Percentiles rank a stretch among this genome's conserved stretches.
These are phyloP conservation scores for Xanthoconium stramineum DNA, from an alignment of 768 basidiomycete species.

Conservation along the genomic window DNA sequence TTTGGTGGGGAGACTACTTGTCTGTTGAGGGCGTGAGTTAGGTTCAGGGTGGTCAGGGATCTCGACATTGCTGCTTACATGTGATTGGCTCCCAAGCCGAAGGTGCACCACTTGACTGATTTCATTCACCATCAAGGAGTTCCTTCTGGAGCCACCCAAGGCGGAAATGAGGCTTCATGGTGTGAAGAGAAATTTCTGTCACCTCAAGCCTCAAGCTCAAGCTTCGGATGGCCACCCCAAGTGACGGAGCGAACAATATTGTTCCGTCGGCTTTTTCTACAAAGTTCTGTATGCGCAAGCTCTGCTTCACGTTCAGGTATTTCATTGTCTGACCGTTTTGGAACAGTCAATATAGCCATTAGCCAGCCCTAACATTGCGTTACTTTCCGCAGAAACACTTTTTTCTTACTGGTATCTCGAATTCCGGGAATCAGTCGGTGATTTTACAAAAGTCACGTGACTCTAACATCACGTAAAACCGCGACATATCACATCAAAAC, in stretches of 20 bases:
- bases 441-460: conserved; percentile 7
- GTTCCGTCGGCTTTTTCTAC: not conserved
- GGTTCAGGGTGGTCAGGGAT: conserved; percentile 16
- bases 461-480: not conserved
- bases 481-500: not conserved
- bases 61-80: conserved; percentile 9
- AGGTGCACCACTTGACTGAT: not conserved
- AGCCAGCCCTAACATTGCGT: conserved; percentile 3
- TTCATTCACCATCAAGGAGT: conserved; percentile 3
- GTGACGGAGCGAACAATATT: not conserved
- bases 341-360: not conserved
- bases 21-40: conserved; percentile 6
- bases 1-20: conserved; percentile 15
- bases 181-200: conserved; percentile 1
- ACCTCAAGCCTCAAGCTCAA: not conserved
- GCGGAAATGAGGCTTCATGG: conserved; percentile 9
- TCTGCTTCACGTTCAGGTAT: not conserved
- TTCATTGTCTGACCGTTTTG: not conserved
- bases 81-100: conserved; percentile 10
- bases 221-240: not conserved
- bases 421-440: not conserved
- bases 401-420: not conserved
- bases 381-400: not conserved
- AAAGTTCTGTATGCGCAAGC: not conserved
- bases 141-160: not conserved